phyloP scores from a whole-genome alignment of 352 stramenopile species.

The Globisporangium iwayamae region DNA sequence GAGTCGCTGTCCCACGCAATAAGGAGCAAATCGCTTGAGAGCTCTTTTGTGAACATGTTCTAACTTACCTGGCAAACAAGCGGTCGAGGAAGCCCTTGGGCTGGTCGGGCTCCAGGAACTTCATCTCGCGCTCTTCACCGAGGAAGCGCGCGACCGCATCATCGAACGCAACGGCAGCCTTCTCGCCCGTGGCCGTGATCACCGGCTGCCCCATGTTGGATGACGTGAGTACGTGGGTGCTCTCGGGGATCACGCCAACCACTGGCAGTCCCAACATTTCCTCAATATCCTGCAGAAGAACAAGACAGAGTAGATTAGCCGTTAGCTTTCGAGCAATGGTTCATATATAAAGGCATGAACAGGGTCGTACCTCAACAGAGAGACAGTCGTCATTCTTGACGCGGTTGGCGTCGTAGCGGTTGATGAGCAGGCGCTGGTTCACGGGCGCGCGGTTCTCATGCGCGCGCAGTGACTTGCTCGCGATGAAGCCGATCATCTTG shows the following conservation, averaged over 20 bases:
- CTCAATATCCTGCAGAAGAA: slow-evolving; percentile 73
- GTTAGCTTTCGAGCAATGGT: neutral
- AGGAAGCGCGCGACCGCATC: slow-evolving; percentile 90
- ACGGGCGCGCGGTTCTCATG: slow-evolving; percentile 76
- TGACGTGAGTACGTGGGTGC: slow-evolving; percentile 86
- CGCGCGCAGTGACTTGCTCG: slow-evolving; percentile 82
- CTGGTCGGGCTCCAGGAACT: slow-evolving; percentile 82
- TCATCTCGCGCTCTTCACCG: slow-evolving; percentile 81
- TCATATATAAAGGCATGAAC: neutral
- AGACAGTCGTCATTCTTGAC: slow-evolving; percentile 89
- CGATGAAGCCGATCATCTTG: slow-evolving; percentile 96
- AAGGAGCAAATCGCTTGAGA: neutral
- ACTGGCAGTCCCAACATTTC: slow-evolving; percentile 90
- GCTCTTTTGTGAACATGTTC: neutral
- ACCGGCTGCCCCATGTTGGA: slow-evolving; percentile 93
- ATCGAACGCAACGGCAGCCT: slow-evolving; percentile 78
- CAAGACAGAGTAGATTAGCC: neutral
- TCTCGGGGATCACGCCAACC: slow-evolving; percentile 90
- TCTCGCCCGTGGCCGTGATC: slow-evolving; percentile 72
- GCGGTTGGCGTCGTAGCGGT: slow-evolving; percentile 88
- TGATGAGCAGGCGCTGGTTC: slow-evolving; percentile 86
- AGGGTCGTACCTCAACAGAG: slow-evolving; percentile 62
- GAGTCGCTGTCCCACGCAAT: neutral
- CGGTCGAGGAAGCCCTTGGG: slow-evolving; percentile 79
- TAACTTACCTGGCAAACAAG: slow-evolving; percentile 49